A percentile compares a stretch with the other conserved stretches of the same genome.
Evolutionary conservation across 768 basidiomycete species (phyloP).

Genomic region (Leccinum imitatum): DNA sequence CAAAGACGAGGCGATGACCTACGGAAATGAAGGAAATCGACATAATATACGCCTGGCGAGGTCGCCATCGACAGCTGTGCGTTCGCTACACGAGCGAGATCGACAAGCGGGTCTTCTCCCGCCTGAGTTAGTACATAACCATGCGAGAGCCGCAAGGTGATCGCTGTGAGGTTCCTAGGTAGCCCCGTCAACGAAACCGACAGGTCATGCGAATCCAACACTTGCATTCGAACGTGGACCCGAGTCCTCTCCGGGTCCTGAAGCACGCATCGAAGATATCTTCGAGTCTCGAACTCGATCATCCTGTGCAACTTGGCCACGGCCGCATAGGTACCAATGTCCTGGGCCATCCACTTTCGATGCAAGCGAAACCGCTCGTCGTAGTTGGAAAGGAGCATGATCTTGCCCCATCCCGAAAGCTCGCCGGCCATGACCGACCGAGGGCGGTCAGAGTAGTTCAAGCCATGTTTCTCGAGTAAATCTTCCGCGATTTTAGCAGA

Average conservation of each 20-base stretch:
- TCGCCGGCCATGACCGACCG: slow-evolving; percentile 22
- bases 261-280: slow-evolving; percentile 10
- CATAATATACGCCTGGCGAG: slow-evolving; percentile 4
- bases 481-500: slow-evolving; percentile 42
- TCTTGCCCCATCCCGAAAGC: slow-evolving; percentile 22
- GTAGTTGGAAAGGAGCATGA: slow-evolving; percentile 17
- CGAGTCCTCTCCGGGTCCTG: neutral
- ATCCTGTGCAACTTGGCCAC: slow-evolving; percentile 15
- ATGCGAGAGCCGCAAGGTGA: slow-evolving; percentile 38
- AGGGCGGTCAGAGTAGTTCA: slow-evolving; percentile 39
- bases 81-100: slow-evolving; percentile 27
- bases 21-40: slow-evolving; percentile 22
- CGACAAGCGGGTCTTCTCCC: slow-evolving; percentile 38
- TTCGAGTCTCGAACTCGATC: slow-evolving; percentile 20
- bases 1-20: neutral
- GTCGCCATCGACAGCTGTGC: slow-evolving; percentile 18
- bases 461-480: slow-evolving; percentile 45
- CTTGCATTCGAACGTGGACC: neutral
- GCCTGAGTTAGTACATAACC: slow-evolving; percentile 40
- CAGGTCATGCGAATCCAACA: too few species aligned
- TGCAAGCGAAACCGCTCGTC: slow-evolving; percentile 16
- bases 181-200: neutral
- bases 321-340: slow-evolving; percentile 7
- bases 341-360: slow-evolving; percentile 22
- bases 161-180: slow-evolving; percentile 15